Evolutionary conservation across 305 asterid species (phyloP), one percentile per base, ranked within the genome.

Genomic region (Fraxinus velutina): DNA sequence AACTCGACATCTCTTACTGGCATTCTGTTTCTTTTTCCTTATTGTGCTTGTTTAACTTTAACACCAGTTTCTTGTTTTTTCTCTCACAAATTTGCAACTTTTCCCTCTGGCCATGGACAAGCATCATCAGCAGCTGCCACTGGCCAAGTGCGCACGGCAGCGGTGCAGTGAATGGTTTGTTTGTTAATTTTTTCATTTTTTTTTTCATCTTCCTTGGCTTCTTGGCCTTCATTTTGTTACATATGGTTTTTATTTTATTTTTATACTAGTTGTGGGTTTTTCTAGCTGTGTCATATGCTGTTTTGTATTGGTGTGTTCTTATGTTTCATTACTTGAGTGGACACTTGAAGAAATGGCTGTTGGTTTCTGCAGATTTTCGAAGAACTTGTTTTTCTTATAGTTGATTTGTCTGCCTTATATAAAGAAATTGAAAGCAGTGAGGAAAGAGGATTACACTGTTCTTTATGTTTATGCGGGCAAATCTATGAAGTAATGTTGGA

Each of bases 161-260:
- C 89, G 87, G 6, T 85, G 85, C 78, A 89, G 80, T 70, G 92
- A 92, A 89, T 92, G 97, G 98, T 93, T 83, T 72, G 89, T 55
- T 81, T 73, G 55, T 27, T 5, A n/a, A 68, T 84, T 29, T 77
- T 17, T 47, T 13, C 75, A 30, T 12, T 44, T 39, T 39, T 10
- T 66, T 66, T 8, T 29, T 1, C 2, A 8, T 70, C 22, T 70
- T 30, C 39, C 42, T 32, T 70, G 44, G 22, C 6, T 70, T 70
- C 22, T n/a, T 70, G 75, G 44, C 75, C 22, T 30, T 24, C 12
- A 70, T 70, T 70, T 71, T 71, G 21, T 70, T 70, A 70, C 74
- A 5, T 15, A 15, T 32, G 24, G 10, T 29, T 13, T 30, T 15
- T 70, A 13, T 15, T 6, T 70, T 30, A 22, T 22, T 13, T 21